Conservation (phyloP, 495 filamentous ascomycete species). For the Chaetomidium leptoderma region DNA sequence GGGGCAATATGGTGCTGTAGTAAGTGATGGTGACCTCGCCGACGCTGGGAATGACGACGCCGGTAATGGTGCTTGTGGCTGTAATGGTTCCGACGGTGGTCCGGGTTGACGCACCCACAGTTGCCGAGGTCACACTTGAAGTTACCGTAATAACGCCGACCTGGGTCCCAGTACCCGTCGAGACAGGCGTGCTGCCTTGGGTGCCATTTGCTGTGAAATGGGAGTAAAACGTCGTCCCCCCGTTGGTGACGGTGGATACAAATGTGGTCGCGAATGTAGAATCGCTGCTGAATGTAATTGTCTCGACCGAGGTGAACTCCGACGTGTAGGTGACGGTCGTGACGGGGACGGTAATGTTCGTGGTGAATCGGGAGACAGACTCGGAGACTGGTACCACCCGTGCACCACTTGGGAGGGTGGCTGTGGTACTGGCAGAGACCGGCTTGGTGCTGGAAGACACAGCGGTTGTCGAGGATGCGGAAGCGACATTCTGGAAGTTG, state of each 20-base stretch:
- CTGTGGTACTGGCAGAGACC: neutral
- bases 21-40: constrained; percentile 29
- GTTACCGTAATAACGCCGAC: constrained; percentile 4
- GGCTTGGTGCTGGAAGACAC: neutral
- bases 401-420: constrained; percentile 12
- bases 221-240: constrained; percentile 5
- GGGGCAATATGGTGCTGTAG: constrained; percentile 22
- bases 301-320: constrained; percentile 7
- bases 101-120: neutral
- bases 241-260: constrained; percentile 1
- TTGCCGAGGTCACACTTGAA: neutral
- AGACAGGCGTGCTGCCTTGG: neutral
- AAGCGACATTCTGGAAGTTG: neutral
- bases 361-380: constrained; percentile 17
- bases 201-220: constrained; percentile 8
- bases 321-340: constrained; percentile 15
- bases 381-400: constrained; percentile 5
- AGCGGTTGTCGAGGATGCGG: neutral
- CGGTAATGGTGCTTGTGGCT: constrained; percentile 16
- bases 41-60: constrained; percentile 22
- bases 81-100: constrained; percentile 8
- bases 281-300: neutral
- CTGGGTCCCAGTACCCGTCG: neutral
- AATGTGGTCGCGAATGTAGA: constrained; percentile 8
- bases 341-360: constrained; percentile 9